Evolutionary conservation across 140 eudicot genomes (phyloP), one percentile per base, ranked within the genome.

Genomic region (Erigeron philadelphicus): DNA sequence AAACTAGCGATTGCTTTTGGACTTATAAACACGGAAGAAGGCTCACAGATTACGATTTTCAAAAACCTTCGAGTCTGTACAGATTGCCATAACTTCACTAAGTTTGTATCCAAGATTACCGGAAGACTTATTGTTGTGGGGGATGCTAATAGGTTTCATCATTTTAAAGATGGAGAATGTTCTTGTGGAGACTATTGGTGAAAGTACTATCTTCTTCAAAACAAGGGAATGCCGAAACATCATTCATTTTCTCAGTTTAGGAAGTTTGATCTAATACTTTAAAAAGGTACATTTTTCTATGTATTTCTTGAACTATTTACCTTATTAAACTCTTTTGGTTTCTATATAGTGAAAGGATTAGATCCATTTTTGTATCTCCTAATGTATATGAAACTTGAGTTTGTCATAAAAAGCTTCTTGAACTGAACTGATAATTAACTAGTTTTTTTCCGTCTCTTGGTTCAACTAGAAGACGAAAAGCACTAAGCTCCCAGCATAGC

Each of bases 171-270:
- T 71, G 99, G 99, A 25, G 53, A 60, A 9, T 93, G 99, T 69
- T 89, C 98, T 80, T 93, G 98, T 63, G 90, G 95, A 66, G 97
- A 93, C 59, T 93, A 87, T 79, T 93, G 99, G 99, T 93, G 82
- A 87, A 64, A 61, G 21, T 64, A 46, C n/a, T 64, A 67, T 75
- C 16, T 70, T 67, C 11, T 53, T 45, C 12, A 45, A 4, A 12
- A 31, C 38, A 31, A 31, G 38, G 38, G 38, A 0, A 31, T 61
- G 40, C 50, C 11, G 11, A 8, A 21, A 31, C 2, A 11, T 31
- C 18, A 12, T 60, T 31, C 42, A 60, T 61, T 11, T 7, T 40
- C 44, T 35, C 18, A 8, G 8, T 35, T 35, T n/a, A 5, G 5
- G 5, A 0, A 58, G 15, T 60, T 11, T 11, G 16, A 54, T 9